Base-by-base conservation (phyloP, 2,329 filamentous ascomycete genomes). In the Botrytis byssoidea region DNA sequence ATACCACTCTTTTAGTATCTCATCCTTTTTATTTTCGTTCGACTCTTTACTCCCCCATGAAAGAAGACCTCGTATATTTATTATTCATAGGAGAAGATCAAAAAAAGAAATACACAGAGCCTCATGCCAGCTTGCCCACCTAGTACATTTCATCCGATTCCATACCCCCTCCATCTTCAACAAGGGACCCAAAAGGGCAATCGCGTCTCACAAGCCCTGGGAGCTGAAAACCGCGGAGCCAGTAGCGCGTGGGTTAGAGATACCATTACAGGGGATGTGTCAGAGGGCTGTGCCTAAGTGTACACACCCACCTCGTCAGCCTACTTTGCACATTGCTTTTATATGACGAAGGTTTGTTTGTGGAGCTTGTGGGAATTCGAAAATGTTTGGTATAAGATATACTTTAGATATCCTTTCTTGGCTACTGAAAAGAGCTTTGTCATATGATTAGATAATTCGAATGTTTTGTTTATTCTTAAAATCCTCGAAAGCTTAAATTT, bases 211-310 rank as follows among this genome's bases (percentile, higher is more conserved):
- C 37, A 32, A 57, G n/a, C 48, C 46, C 35, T 57, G 55, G 37
- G 48, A 68, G 66, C 66, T 68, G 66, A 68, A 68, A 37, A 42
- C 29, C 29, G 42, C 9, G 40, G 25, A 35, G 63, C n/a, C 9
- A 46, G 63, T 46, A 46, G n/a, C 40, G 46, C 25, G 46, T n/a
- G 14, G 46, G 2, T 29, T 25, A 16, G 32, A 35, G 37, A 46
- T 37, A 42, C 55, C 48, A 42, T 57, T 22, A 32, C 48, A 68
- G 35, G 65, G 65, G 25, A n/a, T 40, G 29, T 25, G 14, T 32
- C 12, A 29, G 44, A 35, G 16, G 29, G 63, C 63, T 48, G 22
- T n/a, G 22, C 29, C 20, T 66, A 37, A 48, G 32, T 48, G 48
- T 35, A n/a, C 48, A n/a, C 48, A 18, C 48, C 48, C 25, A n/a